These are phyloP conservation scores for Claviceps monticola DNA, from an alignment of 2,329 filamentous ascomycete genomes.

Conservation along the genomic window DNA sequence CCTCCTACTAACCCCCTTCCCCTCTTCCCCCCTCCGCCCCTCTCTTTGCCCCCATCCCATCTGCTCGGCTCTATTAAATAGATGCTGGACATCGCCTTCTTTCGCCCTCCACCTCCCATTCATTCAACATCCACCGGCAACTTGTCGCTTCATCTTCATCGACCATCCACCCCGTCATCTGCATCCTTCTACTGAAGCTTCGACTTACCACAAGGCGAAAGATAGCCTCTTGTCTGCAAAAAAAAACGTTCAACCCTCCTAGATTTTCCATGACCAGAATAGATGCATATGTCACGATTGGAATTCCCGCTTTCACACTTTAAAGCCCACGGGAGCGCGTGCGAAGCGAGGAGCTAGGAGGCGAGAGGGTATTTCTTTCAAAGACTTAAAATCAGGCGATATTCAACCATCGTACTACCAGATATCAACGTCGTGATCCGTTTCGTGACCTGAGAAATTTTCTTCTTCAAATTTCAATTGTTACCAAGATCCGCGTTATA, in stretches of 20 bases:
- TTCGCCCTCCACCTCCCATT: conserved; percentile 13
- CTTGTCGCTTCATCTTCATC: conserved; percentile 9
- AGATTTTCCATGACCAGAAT: conserved; percentile 29
- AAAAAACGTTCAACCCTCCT: conserved; percentile 13
- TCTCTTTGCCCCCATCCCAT: conserved; percentile 2
- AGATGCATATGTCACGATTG: conserved; percentile 23
- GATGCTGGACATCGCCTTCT: conserved; percentile 10
- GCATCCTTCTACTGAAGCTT: conserved; percentile 11
- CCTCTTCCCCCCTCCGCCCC: conserved; percentile 4
- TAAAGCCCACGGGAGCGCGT: conserved; percentile 55
- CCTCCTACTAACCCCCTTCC: conserved; percentile 2
- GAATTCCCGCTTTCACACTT: conserved; percentile 51
- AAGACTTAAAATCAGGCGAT: conserved; percentile 29
- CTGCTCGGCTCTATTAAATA: conserved; percentile 7
- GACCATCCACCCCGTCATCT: conserved; percentile 11
- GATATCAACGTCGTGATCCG: conserved; percentile 14
- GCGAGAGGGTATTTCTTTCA: conserved; percentile 16
- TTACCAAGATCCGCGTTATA: conserved; percentile 12
- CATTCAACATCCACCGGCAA: conserved; percentile 7
- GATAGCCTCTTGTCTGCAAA: conserved; percentile 15
- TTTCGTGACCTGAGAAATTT: conserved; percentile 9
- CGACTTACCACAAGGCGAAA: conserved; percentile 14
- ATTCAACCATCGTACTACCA: conserved; percentile 44
- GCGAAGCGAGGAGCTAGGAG: conserved; percentile 39
- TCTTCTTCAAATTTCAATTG: background rate